Evolutionary conservation across 176 grass and related monocot species (phyloP), one percentile per base, ranked within the genome.

Genomic region (Triticum monococcum): DNA sequence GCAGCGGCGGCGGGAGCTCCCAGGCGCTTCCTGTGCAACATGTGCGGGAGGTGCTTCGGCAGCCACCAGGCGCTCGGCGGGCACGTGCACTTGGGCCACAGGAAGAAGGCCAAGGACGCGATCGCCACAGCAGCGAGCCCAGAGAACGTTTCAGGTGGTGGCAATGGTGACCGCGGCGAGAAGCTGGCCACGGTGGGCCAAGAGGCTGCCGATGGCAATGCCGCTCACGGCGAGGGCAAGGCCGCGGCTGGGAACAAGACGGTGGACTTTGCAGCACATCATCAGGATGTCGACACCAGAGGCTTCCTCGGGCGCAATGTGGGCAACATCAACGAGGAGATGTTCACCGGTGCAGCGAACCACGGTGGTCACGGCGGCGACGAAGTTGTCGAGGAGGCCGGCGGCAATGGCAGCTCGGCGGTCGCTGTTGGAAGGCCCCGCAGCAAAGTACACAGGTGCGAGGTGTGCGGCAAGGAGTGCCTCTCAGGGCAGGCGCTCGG

Each of bases 1-100:
- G 12, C 23, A 1, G 60, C 16, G 5, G 13, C 4, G 4, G 25
- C 1, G 81, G 52, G 9, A 20, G 81, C 81, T 63, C 38, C 81
- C 23, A 43, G 48, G 81, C 68, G 52, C 35, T 84, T 73, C 81
- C 0, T 12, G 23, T 84, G 81, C 81, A 84, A 6, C 68, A 22
- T 45, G 20, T 84, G 68, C 81, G 68, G 81, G 16, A 74, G 56
- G 1, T 13, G 52, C 81, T 74, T 84, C 69, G 38, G 70, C 70
- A 75, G 68, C 59, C 5, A 75, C 82, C 82, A 75, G 70, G 70
- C 70, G 16, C 70, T 84, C 36, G 70, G 82, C 36, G 82, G 82
- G 13, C 89, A 90, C 9, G 73, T 79, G 43, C 74, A 77, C 73
- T 73, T 64, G 20, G 79, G 89, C 35, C 84, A 90, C 84, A 48